Percentiles rank a stretch among this genome's conserved stretches.
These are phyloP conservation scores for Lavandula angustifolia DNA, from an alignment of 257 asterid species.

Conservation along the genomic window DNA sequence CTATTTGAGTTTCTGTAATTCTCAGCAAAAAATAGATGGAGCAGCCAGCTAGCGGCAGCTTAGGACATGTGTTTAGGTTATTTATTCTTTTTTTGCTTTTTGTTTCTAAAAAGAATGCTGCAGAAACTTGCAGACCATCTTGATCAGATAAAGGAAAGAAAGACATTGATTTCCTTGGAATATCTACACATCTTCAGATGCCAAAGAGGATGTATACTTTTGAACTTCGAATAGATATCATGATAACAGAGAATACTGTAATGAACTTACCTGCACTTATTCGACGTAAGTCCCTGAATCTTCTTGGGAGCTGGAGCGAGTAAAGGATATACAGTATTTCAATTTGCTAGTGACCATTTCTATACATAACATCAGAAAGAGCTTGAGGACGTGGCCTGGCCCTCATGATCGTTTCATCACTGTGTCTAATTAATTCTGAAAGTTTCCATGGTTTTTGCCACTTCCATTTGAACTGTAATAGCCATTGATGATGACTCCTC, in stretches of 20 bases:
- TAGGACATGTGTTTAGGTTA: background rate
- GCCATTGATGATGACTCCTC: conserved; percentile 99
- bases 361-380: conserved; percentile 62
- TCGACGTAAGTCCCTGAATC: conserved; percentile 40
- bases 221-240: too few relatives aligned
- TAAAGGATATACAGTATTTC: conserved; percentile 45
- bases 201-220: too few relatives aligned
- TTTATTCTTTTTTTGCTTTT: background rate
- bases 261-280: conserved; percentile 51
- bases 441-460: conserved; percentile 99
- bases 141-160: background rate
- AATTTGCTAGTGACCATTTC: conserved; percentile 67
- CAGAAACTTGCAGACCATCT: background rate
- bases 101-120: background rate
- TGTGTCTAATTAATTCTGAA: conserved; percentile 91
- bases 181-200: background rate
- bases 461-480: conserved; percentile 97
- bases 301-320: conserved; percentile 44
- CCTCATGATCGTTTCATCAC: conserved; percentile 93
- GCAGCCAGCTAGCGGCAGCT: background rate
- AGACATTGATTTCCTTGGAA: too few relatives aligned
- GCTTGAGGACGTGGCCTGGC: conserved; percentile 80
- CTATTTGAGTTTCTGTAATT: background rate
- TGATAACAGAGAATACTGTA: background rate
- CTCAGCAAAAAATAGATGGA: background rate